Conservation (phyloP, 2,329 filamentous ascomycete genomes). For the Huntiella savannae region DNA sequence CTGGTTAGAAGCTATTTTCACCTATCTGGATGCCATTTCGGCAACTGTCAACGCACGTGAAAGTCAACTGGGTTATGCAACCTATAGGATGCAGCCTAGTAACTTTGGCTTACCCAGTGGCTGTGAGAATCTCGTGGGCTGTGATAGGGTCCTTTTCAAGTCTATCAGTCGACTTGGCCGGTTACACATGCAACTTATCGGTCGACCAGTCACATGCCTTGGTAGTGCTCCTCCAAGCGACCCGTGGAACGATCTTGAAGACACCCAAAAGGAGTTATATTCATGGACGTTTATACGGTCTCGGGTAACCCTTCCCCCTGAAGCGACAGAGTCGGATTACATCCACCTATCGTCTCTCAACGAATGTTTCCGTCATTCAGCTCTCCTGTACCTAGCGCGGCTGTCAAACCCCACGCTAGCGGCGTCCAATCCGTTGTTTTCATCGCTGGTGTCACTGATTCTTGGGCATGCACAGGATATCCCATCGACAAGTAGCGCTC, state of each 20-base stretch:
- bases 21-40: constrained; percentile 85
- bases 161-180: constrained; percentile 67
- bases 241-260: constrained; percentile 82
- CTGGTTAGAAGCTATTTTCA: constrained; percentile 88
- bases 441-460: neutral
- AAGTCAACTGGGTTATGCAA: constrained; percentile 39
- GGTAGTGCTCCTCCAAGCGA: neutral
- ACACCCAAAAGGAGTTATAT: constrained; percentile 55
- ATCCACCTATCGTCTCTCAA: constrained; percentile 65
- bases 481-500: constrained; percentile 51
- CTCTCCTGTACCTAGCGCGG: constrained; percentile 75
- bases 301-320: constrained; percentile 30
- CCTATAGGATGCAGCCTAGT: constrained; percentile 25
- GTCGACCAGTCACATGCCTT: constrained; percentile 29
- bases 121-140: constrained; percentile 71
- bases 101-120: constrained; percentile 36
- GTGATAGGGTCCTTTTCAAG: constrained; percentile 72
- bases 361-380: constrained; percentile 77
- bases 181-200: constrained; percentile 66
- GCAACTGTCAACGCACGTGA: constrained; percentile 85
- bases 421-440: constrained; percentile 27
- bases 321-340: constrained; percentile 40
- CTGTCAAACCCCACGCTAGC: constrained; percentile 59
- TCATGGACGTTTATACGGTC: constrained; percentile 57
- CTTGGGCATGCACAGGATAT: constrained; percentile 41